These are phyloP conservation scores for Colletotrichum brevisporum DNA, from an alignment of 2,329 filamentous ascomycete species.

Conservation along the genomic window DNA sequence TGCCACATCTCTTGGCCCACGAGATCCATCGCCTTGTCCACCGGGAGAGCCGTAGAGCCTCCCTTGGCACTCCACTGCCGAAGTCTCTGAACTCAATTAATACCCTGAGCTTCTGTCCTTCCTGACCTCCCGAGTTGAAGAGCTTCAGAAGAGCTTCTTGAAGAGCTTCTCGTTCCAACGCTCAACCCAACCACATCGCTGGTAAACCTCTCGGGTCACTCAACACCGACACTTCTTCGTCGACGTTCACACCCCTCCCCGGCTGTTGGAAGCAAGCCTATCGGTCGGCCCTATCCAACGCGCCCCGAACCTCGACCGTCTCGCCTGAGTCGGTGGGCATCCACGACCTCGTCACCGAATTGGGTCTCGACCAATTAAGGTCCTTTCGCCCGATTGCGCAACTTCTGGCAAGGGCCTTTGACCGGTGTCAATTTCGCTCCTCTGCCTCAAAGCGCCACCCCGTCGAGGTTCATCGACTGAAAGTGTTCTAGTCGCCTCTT, in stretches of 20 bases:
- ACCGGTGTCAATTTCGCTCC: conserved; percentile 28
- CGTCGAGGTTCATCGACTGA: conserved; percentile 26
- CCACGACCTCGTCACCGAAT: conserved; percentile 20
- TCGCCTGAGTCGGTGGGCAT: conserved; percentile 17
- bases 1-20: conserved; percentile 40
- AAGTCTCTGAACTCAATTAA: conserved; percentile 37
- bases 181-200: conserved; percentile 14
- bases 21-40: conserved; percentile 38
- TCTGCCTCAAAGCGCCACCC: conserved; percentile 35
- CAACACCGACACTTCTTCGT: conserved; percentile 8
- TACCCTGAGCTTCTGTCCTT: conserved; percentile 21
- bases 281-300: conserved; percentile 19
- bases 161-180: conserved; percentile 29
- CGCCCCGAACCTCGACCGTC: conserved; percentile 22
- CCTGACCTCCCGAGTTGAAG: conserved; percentile 5
- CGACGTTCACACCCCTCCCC: conserved; percentile 5
- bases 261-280: conserved; percentile 23
- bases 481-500: conserved; percentile 31
- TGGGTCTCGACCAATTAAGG: conserved; percentile 25
- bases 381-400: conserved; percentile 35
- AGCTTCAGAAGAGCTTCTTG: conserved; percentile 21
- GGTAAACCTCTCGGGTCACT: conserved; percentile 4
- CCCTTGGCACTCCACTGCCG: conserved; percentile 38
- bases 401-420: conserved; percentile 32
- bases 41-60: conserved; percentile 33